phyloP scores from a whole-genome alignment of 2,329 filamentous ascomycete species.

The Aspergillus pseudoterreus region DNA sequence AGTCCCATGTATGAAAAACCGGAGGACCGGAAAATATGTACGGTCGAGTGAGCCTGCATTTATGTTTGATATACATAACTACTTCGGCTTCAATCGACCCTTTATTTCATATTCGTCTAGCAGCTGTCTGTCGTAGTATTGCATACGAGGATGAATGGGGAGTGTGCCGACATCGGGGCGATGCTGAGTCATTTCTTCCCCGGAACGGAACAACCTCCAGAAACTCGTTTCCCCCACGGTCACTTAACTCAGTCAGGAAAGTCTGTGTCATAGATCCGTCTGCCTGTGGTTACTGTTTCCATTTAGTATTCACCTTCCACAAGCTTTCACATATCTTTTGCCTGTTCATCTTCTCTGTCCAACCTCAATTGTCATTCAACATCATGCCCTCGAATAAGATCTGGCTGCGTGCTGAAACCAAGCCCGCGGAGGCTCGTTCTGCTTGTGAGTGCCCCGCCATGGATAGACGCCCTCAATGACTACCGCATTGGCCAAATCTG shows the following conservation, averaged over 20 bases:
- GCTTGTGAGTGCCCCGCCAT: slow-evolving; percentile 32
- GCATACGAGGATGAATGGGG: no score
- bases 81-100: background rate
- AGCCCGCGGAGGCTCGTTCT: slow-evolving; percentile 56
- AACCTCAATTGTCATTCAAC: slow-evolving; percentile 13
- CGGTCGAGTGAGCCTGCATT: no score
- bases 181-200: slow-evolving; percentile 17
- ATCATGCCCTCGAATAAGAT: slow-evolving; percentile 38
- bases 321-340: slow-evolving; percentile 3
- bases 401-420: slow-evolving; percentile 58
- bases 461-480: background rate
- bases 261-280: slow-evolving; percentile 23
- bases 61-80: no score
- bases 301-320: slow-evolving; percentile 5
- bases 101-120: no score
- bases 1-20: no score
- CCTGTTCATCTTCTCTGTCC: slow-evolving; percentile 5
- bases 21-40: no score
- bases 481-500: background rate
- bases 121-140: no score
- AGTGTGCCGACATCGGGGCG: slow-evolving; percentile 14
- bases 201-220: slow-evolving; percentile 30
- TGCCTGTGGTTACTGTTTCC: background rate
- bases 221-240: slow-evolving; percentile 23
- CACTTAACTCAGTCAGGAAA: slow-evolving; percentile 18